Conservation (phyloP, 1,284 basidiomycete genomes). For the Leccinum cinnamomeum region DNA sequence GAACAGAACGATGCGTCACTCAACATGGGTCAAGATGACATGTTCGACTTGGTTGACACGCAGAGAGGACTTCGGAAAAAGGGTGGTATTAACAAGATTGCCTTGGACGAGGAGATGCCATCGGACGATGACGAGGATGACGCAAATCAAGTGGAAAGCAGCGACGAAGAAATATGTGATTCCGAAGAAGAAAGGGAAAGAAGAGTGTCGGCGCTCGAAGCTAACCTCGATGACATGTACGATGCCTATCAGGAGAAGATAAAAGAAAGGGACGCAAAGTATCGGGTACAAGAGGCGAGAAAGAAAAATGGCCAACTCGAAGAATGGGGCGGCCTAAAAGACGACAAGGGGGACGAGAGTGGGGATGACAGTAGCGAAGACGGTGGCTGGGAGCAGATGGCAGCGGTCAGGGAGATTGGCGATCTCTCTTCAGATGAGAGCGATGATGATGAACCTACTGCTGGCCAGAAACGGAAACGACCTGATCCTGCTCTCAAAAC, state of each 20-base stretch:
- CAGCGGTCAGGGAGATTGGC: conserved; percentile 59
- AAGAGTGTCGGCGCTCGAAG: conserved; percentile 72
- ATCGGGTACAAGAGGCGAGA: conserved; percentile 82
- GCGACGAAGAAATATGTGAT: conserved; percentile 55
- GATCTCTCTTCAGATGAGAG: conserved; percentile 62
- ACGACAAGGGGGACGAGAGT: conserved; percentile 48
- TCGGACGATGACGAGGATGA: conserved; percentile 36
- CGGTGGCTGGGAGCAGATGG: conserved; percentile 79
- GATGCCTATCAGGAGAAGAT: conserved; percentile 83
- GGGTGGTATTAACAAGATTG: conserved; percentile 45
- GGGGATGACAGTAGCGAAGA: conserved; percentile 49
- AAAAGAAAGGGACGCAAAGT: conserved; percentile 88
- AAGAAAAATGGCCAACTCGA: conserved; percentile 71
- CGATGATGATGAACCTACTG: conserved; percentile 43
- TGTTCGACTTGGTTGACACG: conserved; percentile 77
- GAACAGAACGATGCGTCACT: conserved; percentile 80
- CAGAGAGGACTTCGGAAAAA: conserved; percentile 51
- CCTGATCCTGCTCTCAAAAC: conserved; percentile 38
- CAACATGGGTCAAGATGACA: conserved; percentile 71
- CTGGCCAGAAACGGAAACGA: conserved; percentile 45
- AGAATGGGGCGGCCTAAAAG: conserved; percentile 78
- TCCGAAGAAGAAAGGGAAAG: conserved; percentile 72
- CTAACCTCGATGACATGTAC: conserved; percentile 87
- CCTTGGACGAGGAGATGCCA: conserved; percentile 51
- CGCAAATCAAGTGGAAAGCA: conserved; percentile 42